Base-by-base conservation (phyloP, 2,329 filamentous ascomycete species). In the Metarhizium guizhouense region DNA sequence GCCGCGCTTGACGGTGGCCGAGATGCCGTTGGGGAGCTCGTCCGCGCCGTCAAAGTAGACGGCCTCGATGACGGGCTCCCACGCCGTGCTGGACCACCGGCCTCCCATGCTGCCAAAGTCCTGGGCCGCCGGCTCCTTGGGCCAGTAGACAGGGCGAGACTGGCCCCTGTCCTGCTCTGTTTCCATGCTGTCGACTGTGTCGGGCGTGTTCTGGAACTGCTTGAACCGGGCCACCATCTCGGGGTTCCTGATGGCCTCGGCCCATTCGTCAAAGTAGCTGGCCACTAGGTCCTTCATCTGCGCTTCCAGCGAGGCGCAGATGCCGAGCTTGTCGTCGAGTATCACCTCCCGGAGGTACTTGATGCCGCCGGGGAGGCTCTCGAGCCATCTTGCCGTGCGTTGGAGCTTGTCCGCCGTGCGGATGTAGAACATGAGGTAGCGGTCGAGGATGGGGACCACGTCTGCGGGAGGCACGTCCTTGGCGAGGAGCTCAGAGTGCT, bases 391-490 rank as follows among this genome's bases (percentile, higher is more conserved):
- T 0, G 91, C 91, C 30, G 91, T 96, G 52, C 91, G 83, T 71
- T 96, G 90, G 0, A 96, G 82, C 67, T 88, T 91, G 74, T 96
- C 91, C 48, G 90, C 91, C 0, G 92, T 95, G 61, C 90, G 88
- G 64, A 96, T 94, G 73, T 96, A 96, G 76, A 96, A 93, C 73
- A 92, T 90, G 29, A 96, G 80, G 66, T 94, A 96, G 48, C 92
- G 85, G 69, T 96, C 92, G 3, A 96, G 76, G 56, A 96, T 87
- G 1, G 89, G 84, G 8, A 95, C 79, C 8, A 95, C 85, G 64
- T 95, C 87, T 53, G 89, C 84, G 0, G 89, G 87, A 0, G 89
- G 83, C 0, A 95, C 90, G 63, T 96, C 90, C 67, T 91, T 92
- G 57, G 89, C 90, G 1, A 96, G 80, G 2, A 96, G 78, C 63